Conservation (phyloP, 495 filamentous ascomycete genomes). For the Aspergillus cristatus region DNA sequence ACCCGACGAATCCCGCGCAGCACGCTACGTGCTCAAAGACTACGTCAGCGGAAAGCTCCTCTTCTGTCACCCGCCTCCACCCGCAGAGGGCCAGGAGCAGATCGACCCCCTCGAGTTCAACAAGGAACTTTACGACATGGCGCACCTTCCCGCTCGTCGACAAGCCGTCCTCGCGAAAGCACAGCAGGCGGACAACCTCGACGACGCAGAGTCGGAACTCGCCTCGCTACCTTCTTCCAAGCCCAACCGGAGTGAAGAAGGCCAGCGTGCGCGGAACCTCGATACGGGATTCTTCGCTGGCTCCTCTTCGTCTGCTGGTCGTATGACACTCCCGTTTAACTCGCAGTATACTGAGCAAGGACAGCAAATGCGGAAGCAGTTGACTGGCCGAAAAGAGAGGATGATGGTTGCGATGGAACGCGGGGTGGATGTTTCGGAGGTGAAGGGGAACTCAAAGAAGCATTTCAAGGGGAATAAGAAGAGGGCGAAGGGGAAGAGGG, state of each 20-base stretch:
- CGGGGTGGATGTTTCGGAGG: conserved; percentile 73
- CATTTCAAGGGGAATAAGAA: conserved; percentile 86
- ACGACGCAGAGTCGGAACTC: conserved; percentile 13
- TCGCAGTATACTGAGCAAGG: conserved; percentile 81
- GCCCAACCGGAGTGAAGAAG: conserved; percentile 28
- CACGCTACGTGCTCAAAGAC: conserved; percentile 87
- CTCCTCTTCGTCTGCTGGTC: conserved; percentile 46
- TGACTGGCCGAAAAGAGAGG: conserved; percentile 77
- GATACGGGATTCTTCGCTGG: conserved; percentile 81
- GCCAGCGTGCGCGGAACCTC: conserved; percentile 62
- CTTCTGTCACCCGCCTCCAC: conserved; percentile 80
- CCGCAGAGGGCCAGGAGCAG: conserved; percentile 36
- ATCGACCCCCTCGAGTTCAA: conserved; percentile 76
- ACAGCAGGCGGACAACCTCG: conserved; percentile 19
- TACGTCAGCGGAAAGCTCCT: conserved; percentile 94
- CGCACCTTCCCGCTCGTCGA: conserved; percentile 64
- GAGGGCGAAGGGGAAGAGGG: conserved; percentile 47
- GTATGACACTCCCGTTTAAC: conserved; percentile 76
- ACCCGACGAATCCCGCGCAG: conserved; percentile 88
- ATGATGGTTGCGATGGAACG: conserved; percentile 79
- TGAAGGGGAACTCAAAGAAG: conserved; percentile 73
- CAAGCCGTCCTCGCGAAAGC: conserved; percentile 45
- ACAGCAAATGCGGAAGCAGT: conserved; percentile 49
- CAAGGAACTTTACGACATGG: conserved; percentile 70
- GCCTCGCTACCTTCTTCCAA: conserved; percentile 12